Percentiles rank a stretch among this genome's conserved stretches.
Evolutionary conservation across 495 filamentous ascomycete species (phyloP).

Genomic region (Neurospora sp.): DNA sequence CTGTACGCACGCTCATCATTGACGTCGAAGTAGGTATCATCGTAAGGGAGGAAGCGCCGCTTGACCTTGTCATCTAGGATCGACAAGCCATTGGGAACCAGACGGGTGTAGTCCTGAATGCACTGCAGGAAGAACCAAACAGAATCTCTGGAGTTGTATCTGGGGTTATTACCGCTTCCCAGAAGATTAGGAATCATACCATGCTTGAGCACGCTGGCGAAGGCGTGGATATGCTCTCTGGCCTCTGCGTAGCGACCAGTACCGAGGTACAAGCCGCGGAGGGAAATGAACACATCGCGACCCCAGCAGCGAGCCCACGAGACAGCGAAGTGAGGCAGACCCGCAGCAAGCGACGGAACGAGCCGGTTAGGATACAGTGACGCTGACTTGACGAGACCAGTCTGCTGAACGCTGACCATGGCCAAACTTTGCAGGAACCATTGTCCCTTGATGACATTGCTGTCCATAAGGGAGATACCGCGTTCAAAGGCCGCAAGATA

Average conservation of each 20-base stretch:
- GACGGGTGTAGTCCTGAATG: slow-evolving; percentile 84
- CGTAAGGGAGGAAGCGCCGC: slow-evolving; percentile 86
- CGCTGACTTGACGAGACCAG: slow-evolving; percentile 76
- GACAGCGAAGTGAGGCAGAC: slow-evolving; percentile 86
- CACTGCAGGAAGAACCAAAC: slow-evolving; percentile 95
- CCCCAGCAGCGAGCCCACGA: slow-evolving; percentile 98
- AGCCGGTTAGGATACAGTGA: slow-evolving; percentile 79
- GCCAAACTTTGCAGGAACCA: slow-evolving; percentile 75
- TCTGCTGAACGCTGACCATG: slow-evolving; percentile 84
- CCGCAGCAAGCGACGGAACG: slow-evolving; percentile 83
- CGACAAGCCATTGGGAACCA: slow-evolving; percentile 67
- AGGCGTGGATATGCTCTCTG: slow-evolving; percentile 87
- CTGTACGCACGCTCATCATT: slow-evolving; percentile 83
- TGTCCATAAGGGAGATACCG: slow-evolving; percentile 64
- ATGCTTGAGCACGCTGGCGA: slow-evolving; percentile 94
- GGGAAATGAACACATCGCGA: slow-evolving; percentile 90
- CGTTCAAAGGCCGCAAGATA: slow-evolving; percentile 76
- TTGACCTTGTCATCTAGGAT: slow-evolving; percentile 69
- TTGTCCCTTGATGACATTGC: slow-evolving; percentile 67
- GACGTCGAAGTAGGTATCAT: slow-evolving; percentile 81
- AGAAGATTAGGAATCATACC: slow-evolving; percentile 98
- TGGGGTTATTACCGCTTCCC: slow-evolving; percentile 70
- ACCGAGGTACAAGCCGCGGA: slow-evolving; percentile 79
- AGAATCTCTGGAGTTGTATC: slow-evolving; percentile 95
- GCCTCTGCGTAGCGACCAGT: slow-evolving; percentile 83